Base-by-base conservation (phyloP, 2,329 filamentous ascomycete species). In the Ascochyta pisi region DNA sequence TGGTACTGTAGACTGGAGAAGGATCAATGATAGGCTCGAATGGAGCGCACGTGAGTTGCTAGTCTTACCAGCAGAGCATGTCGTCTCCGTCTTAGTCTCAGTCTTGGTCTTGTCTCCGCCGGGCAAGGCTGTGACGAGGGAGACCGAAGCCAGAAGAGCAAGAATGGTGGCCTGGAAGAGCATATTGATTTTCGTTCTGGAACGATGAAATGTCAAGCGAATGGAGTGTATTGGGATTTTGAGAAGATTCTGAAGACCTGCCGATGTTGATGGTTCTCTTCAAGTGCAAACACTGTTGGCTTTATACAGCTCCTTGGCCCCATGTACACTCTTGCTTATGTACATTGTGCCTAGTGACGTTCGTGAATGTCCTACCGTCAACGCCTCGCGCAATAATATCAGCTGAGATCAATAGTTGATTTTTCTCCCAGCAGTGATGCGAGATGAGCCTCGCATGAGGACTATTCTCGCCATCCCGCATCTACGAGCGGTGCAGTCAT, bases 11-110 rank as follows among this genome's bases (percentile, higher is more conserved):
- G 2, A 59, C 63, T 64, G 35, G 8, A 10, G 4, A 4, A 19
- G 10, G 15, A 12, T 45, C 22, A 33, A 13, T 12, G 10, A 43
- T 15, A 3, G 13, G 9, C 3, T 9, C 8, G n/a, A 16, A 3
- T 29, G 15, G 4, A 29, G 8, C 3, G 6, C 16, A 12, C 8
- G 6, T 12, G 13, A 16, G 13, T 27, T 3, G 15, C 24, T 10
- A 23, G 5, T 65, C 49, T 41, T 58, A 65, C 62, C 57, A 26
- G 64, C 50, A 33, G 62, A 62, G 58, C 66, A 70, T 10, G 59
- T 64, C 10, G 58, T 58, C 38, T 52, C 26, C n/a, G 15, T 7
- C n/a, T 31, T 31, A 15, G 10, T 15, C 4, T 31, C 29, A 5
- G 7, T 16, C 33, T 16, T 16, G 15, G 33, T 35, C 33, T 16